These are phyloP conservation scores for Candida neerlandica DNA, from an alignment of 1,139 yeast species.

Conservation along the genomic window DNA sequence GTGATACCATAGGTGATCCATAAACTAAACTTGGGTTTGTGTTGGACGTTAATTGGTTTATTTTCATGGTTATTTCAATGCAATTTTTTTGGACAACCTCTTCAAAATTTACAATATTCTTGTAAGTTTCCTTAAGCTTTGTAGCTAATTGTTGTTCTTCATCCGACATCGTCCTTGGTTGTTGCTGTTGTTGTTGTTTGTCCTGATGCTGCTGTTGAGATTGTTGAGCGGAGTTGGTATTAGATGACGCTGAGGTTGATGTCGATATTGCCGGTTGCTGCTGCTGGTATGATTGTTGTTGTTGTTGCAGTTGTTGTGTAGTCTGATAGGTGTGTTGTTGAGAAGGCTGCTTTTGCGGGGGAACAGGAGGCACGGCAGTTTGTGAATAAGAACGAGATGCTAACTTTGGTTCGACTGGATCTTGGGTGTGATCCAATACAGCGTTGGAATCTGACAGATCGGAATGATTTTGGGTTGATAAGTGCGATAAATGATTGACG, in stretches of 20 bases:
- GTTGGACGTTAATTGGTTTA: conserved; percentile 46
- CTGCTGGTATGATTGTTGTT: conserved; percentile 13
- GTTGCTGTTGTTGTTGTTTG: conserved; percentile 17
- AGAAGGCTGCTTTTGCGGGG: conserved; percentile 5
- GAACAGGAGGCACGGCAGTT: conserved; percentile 3
- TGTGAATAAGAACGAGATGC: conserved; percentile 5
- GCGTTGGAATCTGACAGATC: conserved; percentile 47
- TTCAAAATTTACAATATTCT: conserved; percentile 66
- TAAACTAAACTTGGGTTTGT: conserved; percentile 20
- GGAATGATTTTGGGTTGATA: conserved; percentile 35
- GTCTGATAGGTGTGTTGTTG: conserved; percentile 3
- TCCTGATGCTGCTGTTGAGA: conserved; percentile 5
- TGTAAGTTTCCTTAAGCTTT: conserved; percentile 72
- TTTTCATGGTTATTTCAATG: conserved; percentile 53
- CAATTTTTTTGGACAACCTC: conserved; percentile 71
- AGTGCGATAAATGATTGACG: conserved; percentile 29
- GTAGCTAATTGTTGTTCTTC: conserved; percentile 74
- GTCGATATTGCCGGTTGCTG: conserved; percentile 10
- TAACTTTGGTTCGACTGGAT: conserved; percentile 7
- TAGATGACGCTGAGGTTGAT: conserved; percentile 1
- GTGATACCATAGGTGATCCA: conserved; percentile 22
- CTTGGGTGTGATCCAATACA: conserved; percentile 14
- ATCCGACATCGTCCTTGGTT: conserved; percentile 48
- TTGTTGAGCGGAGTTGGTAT: too few species aligned
- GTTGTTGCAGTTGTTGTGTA: conserved; percentile 7